Base-by-base conservation (phyloP, 352 stramenopile species). In the Peronosclerospora sorghi region DNA sequence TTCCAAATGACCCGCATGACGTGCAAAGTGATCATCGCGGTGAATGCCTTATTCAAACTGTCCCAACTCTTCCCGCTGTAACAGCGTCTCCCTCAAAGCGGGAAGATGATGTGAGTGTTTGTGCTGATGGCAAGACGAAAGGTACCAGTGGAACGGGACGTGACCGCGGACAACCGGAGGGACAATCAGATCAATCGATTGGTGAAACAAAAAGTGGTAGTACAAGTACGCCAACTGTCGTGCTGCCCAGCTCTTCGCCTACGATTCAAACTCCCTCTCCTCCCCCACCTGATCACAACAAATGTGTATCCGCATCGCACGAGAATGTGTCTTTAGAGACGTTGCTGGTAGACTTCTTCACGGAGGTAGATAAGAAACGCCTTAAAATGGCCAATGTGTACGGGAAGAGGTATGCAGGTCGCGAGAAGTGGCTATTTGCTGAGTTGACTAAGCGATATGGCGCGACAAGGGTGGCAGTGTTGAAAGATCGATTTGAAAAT, bases 361-460 rank as follows among this genome's bases (percentile, higher is more conserved):
- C 53, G 1, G 48, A 68, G 34, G 56, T 80, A 5, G 76, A 89
- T 44, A 70, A 67, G 42, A 65, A 53, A 17, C 76, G 73, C 29
- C 14, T 81, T 19, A 68, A 59, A 13, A 86, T 85, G 71, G 76
- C 70, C 2, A 65, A 71, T 38, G 67, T 70, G 26, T 86, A 86
- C 38, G 57, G 60, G 1, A 79, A 72, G 41, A 52, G 76, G n/a
- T 89, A 89, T 48, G 60, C 59, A 18, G 69, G 65, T 6, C 66
- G 69, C 35, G 73, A 86, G 34, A 65, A 78, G n/a, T 71, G 62
- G 32, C 36, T 89, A 17, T 89, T 89, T 20, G 39, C 54, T 13
- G 76, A 85, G 30, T 44, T 89, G 5, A 64, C 71, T 14, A 74
- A 74, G 29, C 69, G 67, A 20, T 89, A 89, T 43, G 72, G 72